Evolutionary conservation across 768 basidiomycete genomes (phyloP), one percentile per base, ranked within the genome.

Genomic region (Cystofilobasidium bisporidii): DNA sequence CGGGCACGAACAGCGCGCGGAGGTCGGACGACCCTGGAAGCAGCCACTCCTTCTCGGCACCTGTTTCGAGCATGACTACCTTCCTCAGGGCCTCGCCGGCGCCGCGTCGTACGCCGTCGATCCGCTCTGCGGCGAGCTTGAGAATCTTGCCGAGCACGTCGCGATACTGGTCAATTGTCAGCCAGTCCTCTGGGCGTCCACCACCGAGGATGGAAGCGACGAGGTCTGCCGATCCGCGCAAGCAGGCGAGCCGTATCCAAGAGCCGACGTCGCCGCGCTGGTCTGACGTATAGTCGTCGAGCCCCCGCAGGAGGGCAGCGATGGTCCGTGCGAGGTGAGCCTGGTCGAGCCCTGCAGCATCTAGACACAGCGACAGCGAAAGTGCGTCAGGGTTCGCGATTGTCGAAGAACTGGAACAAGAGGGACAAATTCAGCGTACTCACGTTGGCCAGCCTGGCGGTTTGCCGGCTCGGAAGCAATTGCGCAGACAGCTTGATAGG

Each of bases 201-300:
- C 33, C 22, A 41, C 80, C 55, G 71, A 87, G 80, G 4, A 89
- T 72, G 30, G 82, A 78, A 72, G 81, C 79, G 53, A 82, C 78
- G 67, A 85, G 77, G 11, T 79, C 77, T 22, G 83, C 80, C 64
- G 92, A 77, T 14, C 87, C 86, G 56, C 80, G 80, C 61, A 92
- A 82, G 72, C 86, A 88, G 2, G 85, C 84, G 10, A 88, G 82
- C 70, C 94, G 88, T 61, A 92, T 83, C 91, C 92, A 96, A 2
- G 94, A 97, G 48, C 94, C 94, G 43, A 99, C 87, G 74, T 99
- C 96, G 5, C 94, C 94, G 71, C 94, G 85, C 75, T 96, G 89
- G 75, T 99, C 94, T 58, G 84, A 85, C 8, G 89, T 87, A 74
- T 98, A 99, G 78, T 99, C 93, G 24, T 84, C 81, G 62, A 99